Base-by-base conservation (phyloP, 345 rosid species). In the Noccaea caerulescens region DNA sequence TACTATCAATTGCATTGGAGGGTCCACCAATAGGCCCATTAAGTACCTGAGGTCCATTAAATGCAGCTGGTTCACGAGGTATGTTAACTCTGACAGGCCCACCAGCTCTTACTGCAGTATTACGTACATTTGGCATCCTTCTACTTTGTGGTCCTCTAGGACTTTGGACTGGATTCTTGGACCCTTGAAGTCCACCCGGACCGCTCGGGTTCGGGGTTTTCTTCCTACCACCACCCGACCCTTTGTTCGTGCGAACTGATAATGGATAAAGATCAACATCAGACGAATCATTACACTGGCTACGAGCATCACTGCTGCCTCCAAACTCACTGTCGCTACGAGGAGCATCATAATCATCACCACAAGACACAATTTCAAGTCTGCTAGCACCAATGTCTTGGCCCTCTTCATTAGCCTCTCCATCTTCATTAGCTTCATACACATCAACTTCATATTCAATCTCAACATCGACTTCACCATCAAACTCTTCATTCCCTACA, bases 321-420 rank as follows among this genome's bases (percentile, higher is more conserved):
- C 77, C 76, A 37, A 72, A 72, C 8, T 56, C 64, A 72, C 76
- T 72, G 58, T 56, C 76, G n/a, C 71, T 72, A 64, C 63, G 7
- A 38, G 71, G 43, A 25, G 14, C 34, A 32, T 18, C 44, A 5
- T 32, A 6, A 11, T 18, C 59, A 55, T 46, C 45, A 3, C 60
- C 66, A 20, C 9, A 49, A 58, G 53, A 66, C 60, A 73, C 60
- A 58, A n/a, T 20, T 5, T 72, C 71, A 72, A 57, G 44, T 5
- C 27, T 45, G 16, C 27, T 47, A 50, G 10, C 68, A 7, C 58
- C 62, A 50, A 49, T 11, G 2, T 45, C 58, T 41, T 67, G 14
- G 9, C 44, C 62, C 7, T 58, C 56, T 3, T 57, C 18, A 32
- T 47, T 47, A 49, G 53, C 32, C 44, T 72, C 65, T 45, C 25